phyloP scores from a whole-genome alignment of 2,329 filamentous ascomycete genomes.

The Fusarium buharicum region DNA sequence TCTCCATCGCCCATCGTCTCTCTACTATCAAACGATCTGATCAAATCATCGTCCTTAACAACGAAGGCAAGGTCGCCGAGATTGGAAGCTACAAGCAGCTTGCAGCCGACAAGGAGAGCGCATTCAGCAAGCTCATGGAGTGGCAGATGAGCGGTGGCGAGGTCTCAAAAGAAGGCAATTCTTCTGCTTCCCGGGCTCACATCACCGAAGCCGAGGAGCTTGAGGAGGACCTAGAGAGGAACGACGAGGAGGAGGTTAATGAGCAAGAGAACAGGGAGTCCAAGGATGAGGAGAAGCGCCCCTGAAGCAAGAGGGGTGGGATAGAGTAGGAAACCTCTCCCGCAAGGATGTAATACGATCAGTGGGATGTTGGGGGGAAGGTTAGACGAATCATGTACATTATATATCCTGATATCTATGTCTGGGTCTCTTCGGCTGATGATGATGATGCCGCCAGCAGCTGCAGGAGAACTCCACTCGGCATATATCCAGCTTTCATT shows the following conservation, averaged over 20 bases:
- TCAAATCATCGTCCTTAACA: constrained; percentile 89
- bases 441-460: constrained; percentile 26
- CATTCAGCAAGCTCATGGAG: constrained; percentile 96
- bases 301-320: constrained; percentile 19
- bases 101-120: constrained; percentile 76
- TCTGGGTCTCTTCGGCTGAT: constrained; percentile 39
- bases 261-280: constrained; percentile 44
- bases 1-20: constrained; percentile 94
- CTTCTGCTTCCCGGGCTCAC: constrained; percentile 50
- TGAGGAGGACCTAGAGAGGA: constrained; percentile 59
- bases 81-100: constrained; percentile 85
- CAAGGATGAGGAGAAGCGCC: constrained; percentile 35
- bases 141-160: constrained; percentile 96
- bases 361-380: constrained; percentile 17
- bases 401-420: constrained; percentile 45
- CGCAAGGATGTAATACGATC: constrained; percentile 35
- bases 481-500: constrained; percentile 34
- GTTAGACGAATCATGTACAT: constrained; percentile 46
- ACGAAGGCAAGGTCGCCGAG: constrained; percentile 89
- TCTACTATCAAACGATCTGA: constrained; percentile 97
- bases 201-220: constrained; percentile 65
- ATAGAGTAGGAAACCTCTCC: constrained; percentile 12
- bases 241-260: constrained; percentile 49
- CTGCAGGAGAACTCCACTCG: constrained; percentile 44
- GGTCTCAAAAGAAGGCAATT: constrained; percentile 54